Evolutionary conservation across 371 early-diverging fungal genomes (phyloP).

Genomic region (Blakeslea trispora): DNA sequence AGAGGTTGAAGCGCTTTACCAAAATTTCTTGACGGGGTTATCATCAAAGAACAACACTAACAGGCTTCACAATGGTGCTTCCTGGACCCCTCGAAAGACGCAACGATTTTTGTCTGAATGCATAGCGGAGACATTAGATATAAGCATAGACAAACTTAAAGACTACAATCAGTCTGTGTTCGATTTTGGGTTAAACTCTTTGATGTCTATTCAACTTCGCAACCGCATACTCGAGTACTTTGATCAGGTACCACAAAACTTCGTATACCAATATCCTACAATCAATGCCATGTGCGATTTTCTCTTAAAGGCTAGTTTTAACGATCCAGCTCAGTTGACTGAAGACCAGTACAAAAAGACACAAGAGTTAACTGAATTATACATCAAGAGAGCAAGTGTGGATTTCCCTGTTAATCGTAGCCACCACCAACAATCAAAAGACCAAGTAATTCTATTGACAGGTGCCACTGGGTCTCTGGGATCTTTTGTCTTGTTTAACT

Average conservation of each 20-base stretch:
- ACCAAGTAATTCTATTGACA: conserved; percentile 37
- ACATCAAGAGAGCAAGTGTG: conserved; percentile 22
- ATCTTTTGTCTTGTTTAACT: conserved; percentile 34
- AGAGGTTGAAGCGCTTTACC: conserved; percentile 32
- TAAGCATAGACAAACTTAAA: conserved; percentile 6
- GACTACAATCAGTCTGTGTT: conserved; percentile 22
- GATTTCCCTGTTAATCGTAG: conserved; percentile 24
- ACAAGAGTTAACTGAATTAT: conserved; percentile 14
- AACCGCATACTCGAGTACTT: conserved; percentile 23
- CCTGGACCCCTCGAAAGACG: conserved; percentile 12
- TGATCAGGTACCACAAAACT: conserved; percentile 34
- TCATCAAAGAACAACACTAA: neutral
- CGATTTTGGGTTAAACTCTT: conserved; percentile 33
- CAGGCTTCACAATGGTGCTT: neutral
- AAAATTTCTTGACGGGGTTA: conserved; percentile 22
- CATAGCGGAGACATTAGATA: conserved; percentile 10
- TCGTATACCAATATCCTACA: conserved; percentile 36
- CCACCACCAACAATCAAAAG: neutral
- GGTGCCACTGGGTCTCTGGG: conserved; percentile 52
- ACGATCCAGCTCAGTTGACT: neutral
- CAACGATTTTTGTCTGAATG: conserved; percentile 7
- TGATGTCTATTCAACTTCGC: conserved; percentile 27
- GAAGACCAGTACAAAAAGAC: conserved; percentile 15
- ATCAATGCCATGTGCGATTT: conserved; percentile 21
- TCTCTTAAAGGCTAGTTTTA: neutral